Percentiles rank a stretch among this genome's conserved stretches.
These are phyloP conservation scores for Proliferodiscus dingleyae DNA, from an alignment of 2,329 filamentous ascomycete species.

Conservation along the genomic window DNA sequence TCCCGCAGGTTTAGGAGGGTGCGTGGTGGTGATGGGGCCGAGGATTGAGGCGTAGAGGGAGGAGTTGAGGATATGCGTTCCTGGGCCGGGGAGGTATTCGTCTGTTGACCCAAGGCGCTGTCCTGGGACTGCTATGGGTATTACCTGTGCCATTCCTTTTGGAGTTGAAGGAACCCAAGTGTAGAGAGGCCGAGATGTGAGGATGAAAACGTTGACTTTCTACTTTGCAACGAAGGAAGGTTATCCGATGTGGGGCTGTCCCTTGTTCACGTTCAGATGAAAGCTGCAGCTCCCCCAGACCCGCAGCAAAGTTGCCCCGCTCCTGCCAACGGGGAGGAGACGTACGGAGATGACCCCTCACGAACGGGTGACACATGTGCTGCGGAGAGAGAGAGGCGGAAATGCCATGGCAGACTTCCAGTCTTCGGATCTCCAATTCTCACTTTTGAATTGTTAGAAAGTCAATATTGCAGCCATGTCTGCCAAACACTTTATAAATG, in stretches of 20 bases:
- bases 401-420: neutral
- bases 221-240: slow-evolving; percentile 3
- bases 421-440: neutral
- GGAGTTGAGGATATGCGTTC: slow-evolving; percentile 74
- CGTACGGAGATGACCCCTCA: no score
- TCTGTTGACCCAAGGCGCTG: slow-evolving; percentile 66
- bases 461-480: slow-evolving; percentile 38
- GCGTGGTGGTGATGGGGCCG: slow-evolving; percentile 58
- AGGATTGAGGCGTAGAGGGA: slow-evolving; percentile 79
- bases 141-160: slow-evolving; percentile 20
- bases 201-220: slow-evolving; percentile 12
- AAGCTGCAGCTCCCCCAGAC: neutral
- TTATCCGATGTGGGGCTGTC: slow-evolving; percentile 2
- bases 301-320: neutral
- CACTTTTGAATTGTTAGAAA: neutral
- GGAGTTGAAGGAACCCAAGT: neutral
- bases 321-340: no score
- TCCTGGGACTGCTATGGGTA: slow-evolving; percentile 67
- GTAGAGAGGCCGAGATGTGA: slow-evolving; percentile 1
- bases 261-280: neutral
- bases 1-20: slow-evolving; percentile 36
- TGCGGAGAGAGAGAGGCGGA: neutral
- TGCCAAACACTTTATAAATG: slow-evolving; percentile 83
- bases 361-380: neutral
- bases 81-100: slow-evolving; percentile 68